These are phyloP conservation scores for Pharnaceum exiguum DNA, from an alignment of 148 eudicot species.

Conservation along the genomic window DNA sequence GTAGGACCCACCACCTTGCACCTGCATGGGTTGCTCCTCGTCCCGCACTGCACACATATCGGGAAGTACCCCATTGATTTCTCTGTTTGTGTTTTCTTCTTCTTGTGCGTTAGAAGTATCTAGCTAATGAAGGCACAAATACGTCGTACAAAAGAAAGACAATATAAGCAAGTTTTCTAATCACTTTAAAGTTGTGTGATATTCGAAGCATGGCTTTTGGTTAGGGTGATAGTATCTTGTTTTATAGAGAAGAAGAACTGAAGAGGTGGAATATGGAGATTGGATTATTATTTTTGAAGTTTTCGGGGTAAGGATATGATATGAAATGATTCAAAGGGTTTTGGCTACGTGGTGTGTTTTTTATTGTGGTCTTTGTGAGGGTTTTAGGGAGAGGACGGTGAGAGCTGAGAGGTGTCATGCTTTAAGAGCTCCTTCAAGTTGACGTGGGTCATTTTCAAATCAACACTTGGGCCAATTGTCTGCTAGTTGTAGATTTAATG, in stretches of 20 bases:
- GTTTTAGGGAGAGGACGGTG: too few species aligned
- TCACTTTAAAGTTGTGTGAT: slow-evolving; percentile 11
- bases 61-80: slow-evolving; percentile 41
- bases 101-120: not conserved
- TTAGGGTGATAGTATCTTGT: not conserved
- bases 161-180: slow-evolving; percentile 7
- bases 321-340: not conserved
- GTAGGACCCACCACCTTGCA: slow-evolving; percentile 88
- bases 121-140: slow-evolving; percentile 2
- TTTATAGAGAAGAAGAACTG: not conserved
- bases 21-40: slow-evolving; percentile 58
- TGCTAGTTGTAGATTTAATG: too few species aligned
- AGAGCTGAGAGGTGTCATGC: too few species aligned
- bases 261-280: slow-evolving; percentile 1
- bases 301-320: not conserved
- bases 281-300: too few species aligned
- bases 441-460: too few species aligned
- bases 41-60: slow-evolving; percentile 70
- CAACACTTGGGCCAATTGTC: too few species aligned
- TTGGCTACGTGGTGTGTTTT: slow-evolving; percentile 8
- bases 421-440: too few species aligned
- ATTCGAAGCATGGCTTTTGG: slow-evolving; percentile 20
- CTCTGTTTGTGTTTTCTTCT: not conserved
- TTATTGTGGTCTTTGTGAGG: too few species aligned
- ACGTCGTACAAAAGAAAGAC: slow-evolving; percentile 17